These are phyloP conservation scores for Trichopus zeylanicus DNA, from an alignment of 116 monocot species.

Conservation along the genomic window DNA sequence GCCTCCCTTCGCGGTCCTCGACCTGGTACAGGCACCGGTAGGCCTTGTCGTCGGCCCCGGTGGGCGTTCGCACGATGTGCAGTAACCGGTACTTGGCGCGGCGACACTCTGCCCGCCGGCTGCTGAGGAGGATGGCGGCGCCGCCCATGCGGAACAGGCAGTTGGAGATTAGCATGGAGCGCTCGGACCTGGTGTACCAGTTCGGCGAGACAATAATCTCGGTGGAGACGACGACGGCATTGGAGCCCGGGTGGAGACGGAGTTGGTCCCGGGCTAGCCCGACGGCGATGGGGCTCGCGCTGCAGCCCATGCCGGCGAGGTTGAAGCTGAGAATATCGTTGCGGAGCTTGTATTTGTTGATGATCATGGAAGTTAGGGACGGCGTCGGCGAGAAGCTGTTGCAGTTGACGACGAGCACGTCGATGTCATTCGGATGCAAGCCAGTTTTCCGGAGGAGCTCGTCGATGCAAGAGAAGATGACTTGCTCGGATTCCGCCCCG, in stretches of 20 bases:
- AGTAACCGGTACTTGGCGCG: constrained; percentile 45
- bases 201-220: constrained; percentile 47
- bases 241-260: constrained; percentile 28
- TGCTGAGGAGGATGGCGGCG: constrained; percentile 53
- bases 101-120: constrained; percentile 20
- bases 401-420: constrained; percentile 29
- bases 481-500: constrained; percentile 14
- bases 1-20: constrained; percentile 28
- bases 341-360: constrained; percentile 26
- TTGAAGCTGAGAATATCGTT: constrained; percentile 32
- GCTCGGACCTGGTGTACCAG: constrained; percentile 15
- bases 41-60: constrained; percentile 24
- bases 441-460: constrained; percentile 11
- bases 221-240: constrained; percentile 37
- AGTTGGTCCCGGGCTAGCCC: constrained; percentile 27
- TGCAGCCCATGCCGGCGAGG: constrained; percentile 48
- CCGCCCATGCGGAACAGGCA: constrained; percentile 57
- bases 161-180: not conserved
- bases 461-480: constrained; percentile 19
- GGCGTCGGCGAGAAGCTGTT: constrained; percentile 31
- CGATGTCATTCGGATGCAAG: constrained; percentile 15
- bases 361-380: constrained; percentile 30
- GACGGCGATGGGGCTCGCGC: constrained; percentile 29
- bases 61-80: constrained; percentile 46
- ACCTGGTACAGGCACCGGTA: constrained; percentile 49